phyloP scores from a whole-genome alignment of 495 filamentous ascomycete genomes.

The Aspergillus indologenus region DNA sequence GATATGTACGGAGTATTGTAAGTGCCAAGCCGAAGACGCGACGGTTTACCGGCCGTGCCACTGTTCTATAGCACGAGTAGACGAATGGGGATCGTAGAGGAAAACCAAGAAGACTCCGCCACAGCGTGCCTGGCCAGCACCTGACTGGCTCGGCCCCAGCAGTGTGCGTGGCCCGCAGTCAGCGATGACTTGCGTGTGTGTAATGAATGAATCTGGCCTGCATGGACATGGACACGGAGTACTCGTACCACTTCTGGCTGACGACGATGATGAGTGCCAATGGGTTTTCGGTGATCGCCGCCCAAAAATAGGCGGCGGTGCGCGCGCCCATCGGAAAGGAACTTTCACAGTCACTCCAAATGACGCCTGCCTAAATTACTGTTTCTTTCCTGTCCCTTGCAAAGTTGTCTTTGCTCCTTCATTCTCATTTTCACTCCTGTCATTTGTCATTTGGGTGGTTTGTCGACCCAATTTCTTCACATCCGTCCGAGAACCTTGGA shows the following conservation, averaged over 20 bases:
- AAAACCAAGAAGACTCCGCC: constrained; percentile 11
- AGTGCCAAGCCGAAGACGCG: neutral
- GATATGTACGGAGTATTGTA: neutral
- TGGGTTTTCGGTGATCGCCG: constrained; percentile 11
- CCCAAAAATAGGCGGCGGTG: constrained; percentile 19
- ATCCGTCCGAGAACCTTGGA: neutral
- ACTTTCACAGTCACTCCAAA: too few species aligned
- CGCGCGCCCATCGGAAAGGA: constrained; percentile 9
- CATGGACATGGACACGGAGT: too few species aligned
- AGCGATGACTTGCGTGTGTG: neutral
- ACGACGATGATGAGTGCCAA: constrained; percentile 7
- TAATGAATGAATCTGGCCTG: neutral
- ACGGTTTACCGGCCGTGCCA: neutral
- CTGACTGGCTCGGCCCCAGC: neutral
- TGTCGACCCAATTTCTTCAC: too few species aligned
- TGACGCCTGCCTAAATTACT: constrained; percentile 15
- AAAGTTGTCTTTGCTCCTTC: too few species aligned
- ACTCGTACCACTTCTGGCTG: too few species aligned
- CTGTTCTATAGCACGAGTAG: neutral
- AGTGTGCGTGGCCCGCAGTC: constrained; percentile 5
- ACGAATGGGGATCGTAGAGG: neutral
- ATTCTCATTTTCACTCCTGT: too few species aligned
- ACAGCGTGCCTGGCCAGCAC: constrained; percentile 7
- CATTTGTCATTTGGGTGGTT: too few species aligned
- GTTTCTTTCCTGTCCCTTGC: neutral